phyloP scores from a whole-genome alignment of 106 monocot species.

The Dendrobium chrysotoxum region DNA sequence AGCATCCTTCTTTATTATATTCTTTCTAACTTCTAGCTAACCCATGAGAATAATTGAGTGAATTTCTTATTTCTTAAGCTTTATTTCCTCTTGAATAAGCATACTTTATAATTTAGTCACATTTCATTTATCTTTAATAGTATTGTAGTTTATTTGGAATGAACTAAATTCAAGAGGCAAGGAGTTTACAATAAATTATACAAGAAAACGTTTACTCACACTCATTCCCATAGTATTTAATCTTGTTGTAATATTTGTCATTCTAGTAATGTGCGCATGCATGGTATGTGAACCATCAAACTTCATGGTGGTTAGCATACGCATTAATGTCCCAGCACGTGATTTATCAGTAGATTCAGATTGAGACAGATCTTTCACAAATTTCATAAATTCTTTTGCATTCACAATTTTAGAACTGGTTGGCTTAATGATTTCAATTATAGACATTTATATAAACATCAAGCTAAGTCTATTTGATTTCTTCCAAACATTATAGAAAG shows the following conservation, averaged over 20 bases:
- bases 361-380: background rate
- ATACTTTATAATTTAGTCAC: too few relatives aligned
- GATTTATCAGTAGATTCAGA: background rate
- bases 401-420: background rate
- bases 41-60: background rate
- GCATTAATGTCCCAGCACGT: background rate
- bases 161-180: constrained; percentile 4
- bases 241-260: constrained; percentile 3
- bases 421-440: background rate
- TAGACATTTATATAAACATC: constrained; percentile 4
- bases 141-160: too few relatives aligned
- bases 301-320: too few relatives aligned
- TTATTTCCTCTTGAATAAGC: too few relatives aligned
- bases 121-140: too few relatives aligned
- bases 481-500: constrained; percentile 4
- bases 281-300: background rate
- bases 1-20: background rate
- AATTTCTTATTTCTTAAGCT: too few relatives aligned
- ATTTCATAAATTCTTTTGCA: constrained; percentile 8
- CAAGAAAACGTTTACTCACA: background rate
- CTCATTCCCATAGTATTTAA: background rate
- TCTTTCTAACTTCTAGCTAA: background rate
- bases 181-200: background rate
- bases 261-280: background rate
- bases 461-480: constrained; percentile 2